Evolutionary conservation across 345 rosid genomes (phyloP), one percentile per base, ranked within the genome.

Genomic region (Rhodomyrtus tomentosa): DNA sequence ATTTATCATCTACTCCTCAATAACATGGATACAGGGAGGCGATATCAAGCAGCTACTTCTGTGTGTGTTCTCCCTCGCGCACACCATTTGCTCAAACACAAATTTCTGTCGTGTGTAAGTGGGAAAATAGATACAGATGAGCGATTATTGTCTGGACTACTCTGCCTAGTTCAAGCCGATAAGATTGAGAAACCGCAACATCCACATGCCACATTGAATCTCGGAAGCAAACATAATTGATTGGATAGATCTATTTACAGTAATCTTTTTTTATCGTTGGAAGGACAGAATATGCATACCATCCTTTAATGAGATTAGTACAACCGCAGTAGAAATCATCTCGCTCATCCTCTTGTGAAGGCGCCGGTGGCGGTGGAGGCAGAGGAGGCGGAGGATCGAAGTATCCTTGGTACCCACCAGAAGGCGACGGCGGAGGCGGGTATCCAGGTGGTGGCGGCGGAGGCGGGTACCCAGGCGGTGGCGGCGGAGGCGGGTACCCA

Each of bases 301-400:
- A 90, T 24, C 89, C 90, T 49, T 32, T 87, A 7, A 91, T 76
- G 83, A 87, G 85, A 25, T 89, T 85, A 25, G 48, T 81, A 85
- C 89, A 89, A 38, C 89, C 89, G 58, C 82, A 79, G 50, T 55
- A 1, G 56, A 13, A 18, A 58, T 89, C 82, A 73, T 80, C 55
- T 36, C 76, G 76, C 76, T 68, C 76, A 5, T 85, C 73, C 45
- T 85, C 74, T 22, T 12, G 73, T 4, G 25, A n/a, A 40, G 32
- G 56, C 82, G 25, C 82, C 4, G 21, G 40, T 4, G 50, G 52
- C 8, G 7, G 81, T 7, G 54, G 50, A 48, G 82, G 82, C 6
- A 45, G 81, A 76, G 82, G 82, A 50, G 50, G 53, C 6, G 29
- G 53, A 4, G 29, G 53, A 49, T 42, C 82, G 10, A 51, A 80